phyloP scores from a whole-genome alignment of 1,284 basidiomycete species.

The Ceratobasidium theobromae region DNA sequence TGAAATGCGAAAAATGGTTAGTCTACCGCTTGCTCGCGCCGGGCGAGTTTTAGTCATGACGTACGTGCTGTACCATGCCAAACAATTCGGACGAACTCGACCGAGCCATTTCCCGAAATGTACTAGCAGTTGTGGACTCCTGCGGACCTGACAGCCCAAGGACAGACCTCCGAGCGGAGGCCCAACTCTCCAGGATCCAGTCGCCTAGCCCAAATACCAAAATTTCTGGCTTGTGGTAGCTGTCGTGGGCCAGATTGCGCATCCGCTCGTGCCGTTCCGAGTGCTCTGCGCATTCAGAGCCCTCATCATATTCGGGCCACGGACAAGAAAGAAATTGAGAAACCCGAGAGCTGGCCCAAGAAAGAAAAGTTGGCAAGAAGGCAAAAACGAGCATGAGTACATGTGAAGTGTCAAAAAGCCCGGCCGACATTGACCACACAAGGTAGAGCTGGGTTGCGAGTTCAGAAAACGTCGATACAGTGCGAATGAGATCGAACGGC shows the following conservation, averaged over 20 bases:
- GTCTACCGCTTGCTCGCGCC: background rate
- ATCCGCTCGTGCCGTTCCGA: conserved; percentile 70
- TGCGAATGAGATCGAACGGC: conserved; percentile 71
- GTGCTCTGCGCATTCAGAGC: conserved; percentile 50
- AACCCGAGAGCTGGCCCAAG: conserved; percentile 44
- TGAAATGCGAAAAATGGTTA: conserved; percentile 40
- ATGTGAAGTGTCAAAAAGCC: conserved; percentile 32
- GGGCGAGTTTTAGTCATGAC: conserved; percentile 2
- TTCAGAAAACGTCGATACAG: conserved; percentile 68
- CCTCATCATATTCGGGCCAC: conserved; percentile 50
- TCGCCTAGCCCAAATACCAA: conserved; percentile 76
- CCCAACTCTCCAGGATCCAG: conserved; percentile 78
- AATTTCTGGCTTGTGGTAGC: conserved; percentile 70
- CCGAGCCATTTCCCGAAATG: conserved; percentile 32
- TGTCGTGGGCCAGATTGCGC: conserved; percentile 68
- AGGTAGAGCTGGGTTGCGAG: conserved; percentile 67
- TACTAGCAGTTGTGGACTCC: conserved; percentile 27
- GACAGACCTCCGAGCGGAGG: conserved; percentile 38
- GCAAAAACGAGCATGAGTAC: conserved; percentile 47
- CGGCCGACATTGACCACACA: conserved; percentile 55
- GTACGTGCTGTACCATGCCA: conserved; percentile 32
- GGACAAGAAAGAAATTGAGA: conserved; percentile 54
- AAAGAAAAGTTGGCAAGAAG: conserved; percentile 50
- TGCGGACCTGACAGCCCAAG: conserved; percentile 24
- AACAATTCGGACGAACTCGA: conserved; percentile 35